Evolutionary conservation across 306 rosid species (phyloP).

Genomic region (Gillenia trifoliata): DNA sequence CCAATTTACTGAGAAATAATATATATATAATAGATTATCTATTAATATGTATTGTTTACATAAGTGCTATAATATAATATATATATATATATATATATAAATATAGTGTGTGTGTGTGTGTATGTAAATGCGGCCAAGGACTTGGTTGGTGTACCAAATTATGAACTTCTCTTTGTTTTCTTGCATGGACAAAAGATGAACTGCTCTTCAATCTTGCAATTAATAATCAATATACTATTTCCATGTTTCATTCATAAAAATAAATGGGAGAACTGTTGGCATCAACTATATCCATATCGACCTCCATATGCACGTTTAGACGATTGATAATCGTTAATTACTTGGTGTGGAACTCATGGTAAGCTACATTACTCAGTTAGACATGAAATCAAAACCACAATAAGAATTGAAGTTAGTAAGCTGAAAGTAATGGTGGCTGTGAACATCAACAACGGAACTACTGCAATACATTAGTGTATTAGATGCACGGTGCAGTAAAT

Average conservation of each 20-base stretch:
- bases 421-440: not conserved
- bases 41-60: not conserved
- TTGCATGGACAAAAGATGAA: no score
- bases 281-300: not conserved
- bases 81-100: not conserved
- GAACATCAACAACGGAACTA: not conserved
- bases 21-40: not conserved
- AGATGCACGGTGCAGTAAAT: not conserved
- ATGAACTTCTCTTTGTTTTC: not conserved
- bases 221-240: no score
- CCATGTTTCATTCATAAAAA: no score
- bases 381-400: not conserved
- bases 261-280: not conserved
- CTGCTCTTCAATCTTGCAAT: no score
- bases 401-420: not conserved
- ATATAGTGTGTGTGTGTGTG: no score
- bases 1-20: no score
- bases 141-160: conserved; percentile 17
- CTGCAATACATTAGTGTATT: no score
- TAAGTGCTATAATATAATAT: no score
- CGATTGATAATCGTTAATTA: not conserved
- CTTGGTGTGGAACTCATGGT: not conserved
- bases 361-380: not conserved
- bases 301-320: not conserved
- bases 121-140: conserved; percentile 29